These are phyloP conservation scores for Ogataea siamensis DNA, from an alignment of 805 yeast genomes.

Conservation along the genomic window DNA sequence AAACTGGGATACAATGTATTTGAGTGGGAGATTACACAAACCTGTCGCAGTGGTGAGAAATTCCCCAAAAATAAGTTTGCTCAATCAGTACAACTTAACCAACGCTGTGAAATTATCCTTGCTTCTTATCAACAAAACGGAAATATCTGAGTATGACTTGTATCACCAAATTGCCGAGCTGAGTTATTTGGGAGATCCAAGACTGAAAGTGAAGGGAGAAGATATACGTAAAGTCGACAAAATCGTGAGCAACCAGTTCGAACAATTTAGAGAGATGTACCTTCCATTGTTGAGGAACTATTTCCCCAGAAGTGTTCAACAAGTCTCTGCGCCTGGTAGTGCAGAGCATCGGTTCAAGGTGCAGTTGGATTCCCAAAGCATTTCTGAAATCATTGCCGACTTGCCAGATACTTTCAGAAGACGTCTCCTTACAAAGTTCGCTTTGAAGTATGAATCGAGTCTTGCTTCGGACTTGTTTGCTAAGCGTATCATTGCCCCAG, in stretches of 20 bases:
- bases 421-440: constrained; percentile 34
- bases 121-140: constrained; percentile 44
- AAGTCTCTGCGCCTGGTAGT: constrained; percentile 22
- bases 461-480: constrained; percentile 33
- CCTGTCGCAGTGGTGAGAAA: constrained; percentile 79
- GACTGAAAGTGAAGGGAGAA: constrained; percentile 85
- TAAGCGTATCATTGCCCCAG: constrained; percentile 22
- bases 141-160: constrained; percentile 44
- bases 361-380: constrained; percentile 35
- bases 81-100: constrained; percentile 73
- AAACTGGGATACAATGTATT: constrained; percentile 82
- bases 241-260: constrained; percentile 76
- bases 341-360: constrained; percentile 25
- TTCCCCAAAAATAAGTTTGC: constrained; percentile 57
- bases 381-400: constrained; percentile 42
- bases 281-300: constrained; percentile 54
- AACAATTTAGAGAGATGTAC: constrained; percentile 68
- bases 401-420: constrained; percentile 51
- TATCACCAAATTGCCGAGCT: constrained; percentile 75
- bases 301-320: constrained; percentile 33
- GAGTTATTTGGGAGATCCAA: constrained; percentile 87
- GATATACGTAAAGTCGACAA: constrained; percentile 85
- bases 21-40: constrained; percentile 92
- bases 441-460: constrained; percentile 23
- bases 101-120: constrained; percentile 74